Evolutionary conservation across 768 basidiomycete species (phyloP), one percentile per base, ranked within the genome.

Genomic region (Hebeloma cylindrosporum): DNA sequence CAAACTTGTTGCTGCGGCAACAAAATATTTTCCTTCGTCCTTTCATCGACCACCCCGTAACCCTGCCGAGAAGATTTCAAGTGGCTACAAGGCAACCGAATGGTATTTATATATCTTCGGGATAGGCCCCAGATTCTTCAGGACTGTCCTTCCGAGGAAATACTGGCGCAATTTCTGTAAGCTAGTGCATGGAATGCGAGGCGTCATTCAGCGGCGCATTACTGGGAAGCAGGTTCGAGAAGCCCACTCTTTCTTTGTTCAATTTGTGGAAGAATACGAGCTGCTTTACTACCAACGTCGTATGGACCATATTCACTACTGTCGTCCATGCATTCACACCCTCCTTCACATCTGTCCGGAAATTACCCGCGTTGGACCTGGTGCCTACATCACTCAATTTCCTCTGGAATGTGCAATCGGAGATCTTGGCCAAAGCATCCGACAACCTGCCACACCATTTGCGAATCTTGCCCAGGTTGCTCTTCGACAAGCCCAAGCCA

Each of bases 1-100:
- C 2, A 38, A 49, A 13, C 43, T 39, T 0, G 68, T 73, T 3
- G 66, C 57, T 0, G 47, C 40, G 6, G 46, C 62, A 0, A 48
- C 50, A 0, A 44, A 9, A 23, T 51, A 48, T 21, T 45, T 58
- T 44, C 54, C 54, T 5, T 35, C 37, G 7, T 55, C 43, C 1
- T 58, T 58, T 31, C 33, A 54, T 46, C 36, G 51, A 0, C 48
- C 53, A 14, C 57, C 57, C 25, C 50, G 50, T 26, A 21, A 59
- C 60, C 51, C 54, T 18, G 55, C 55, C 3, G 51, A 66, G 41
- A 67, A 69, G 25, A 60, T 67, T 5, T 48, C 45, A 4, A 66
- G 62, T 40, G 63, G 64, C 0, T 70, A 66, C 48, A 70, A 70
- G 34, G 67, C 67, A 7, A 57, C 52, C 20, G 69, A 71, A 38